These are phyloP conservation scores for Suhomyces emberorum DNA, from an alignment of 805 yeast species.

Conservation along the genomic window DNA sequence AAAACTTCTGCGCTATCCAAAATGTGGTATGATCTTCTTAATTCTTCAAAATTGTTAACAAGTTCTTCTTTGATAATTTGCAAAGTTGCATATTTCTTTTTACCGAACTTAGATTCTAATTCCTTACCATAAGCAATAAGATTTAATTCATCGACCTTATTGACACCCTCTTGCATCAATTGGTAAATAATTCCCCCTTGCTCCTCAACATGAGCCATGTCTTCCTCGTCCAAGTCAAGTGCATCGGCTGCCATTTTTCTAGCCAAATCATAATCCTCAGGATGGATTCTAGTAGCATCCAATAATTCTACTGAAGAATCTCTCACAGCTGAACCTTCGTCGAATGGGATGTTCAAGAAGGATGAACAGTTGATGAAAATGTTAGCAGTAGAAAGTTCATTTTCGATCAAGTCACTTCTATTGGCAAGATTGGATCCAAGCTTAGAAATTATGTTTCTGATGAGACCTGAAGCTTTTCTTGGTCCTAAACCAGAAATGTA, in stretches of 20 bases:
- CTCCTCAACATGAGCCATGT: conserved; percentile 71
- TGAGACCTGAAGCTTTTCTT: conserved; percentile 83
- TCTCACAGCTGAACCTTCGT: conserved; percentile 49
- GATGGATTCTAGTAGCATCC: conserved; percentile 95
- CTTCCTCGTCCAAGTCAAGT: conserved; percentile 92
- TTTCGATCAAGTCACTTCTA: conserved; percentile 81
- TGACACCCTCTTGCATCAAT: conserved; percentile 66
- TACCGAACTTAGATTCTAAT: conserved; percentile 67
- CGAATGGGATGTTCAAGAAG: conserved; percentile 75
- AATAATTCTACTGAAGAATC: conserved; percentile 72
- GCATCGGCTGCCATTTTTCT: conserved; percentile 98
- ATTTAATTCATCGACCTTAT: conserved; percentile 79
- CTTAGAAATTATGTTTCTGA: conserved; percentile 70
- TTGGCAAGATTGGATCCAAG: conserved; percentile 58
- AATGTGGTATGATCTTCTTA: conserved; percentile 66
- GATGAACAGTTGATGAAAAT: conserved; percentile 91
- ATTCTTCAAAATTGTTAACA: conserved; percentile 82
- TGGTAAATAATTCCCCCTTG: conserved; percentile 80
- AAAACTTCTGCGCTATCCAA: conserved; percentile 73
- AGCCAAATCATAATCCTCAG: conserved; percentile 95
- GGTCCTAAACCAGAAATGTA: conserved; percentile 93
- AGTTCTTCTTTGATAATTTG: conserved; percentile 85
- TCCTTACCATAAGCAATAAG: conserved; percentile 91
- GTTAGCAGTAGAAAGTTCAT: conserved; percentile 71
- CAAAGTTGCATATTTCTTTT: conserved; percentile 72